A percentile compares a stretch with the other conserved stretches of the same genome.
Evolutionary conservation across 2,329 filamentous ascomycete genomes (phyloP).

Genomic region (Mycogone perniciosa): DNA sequence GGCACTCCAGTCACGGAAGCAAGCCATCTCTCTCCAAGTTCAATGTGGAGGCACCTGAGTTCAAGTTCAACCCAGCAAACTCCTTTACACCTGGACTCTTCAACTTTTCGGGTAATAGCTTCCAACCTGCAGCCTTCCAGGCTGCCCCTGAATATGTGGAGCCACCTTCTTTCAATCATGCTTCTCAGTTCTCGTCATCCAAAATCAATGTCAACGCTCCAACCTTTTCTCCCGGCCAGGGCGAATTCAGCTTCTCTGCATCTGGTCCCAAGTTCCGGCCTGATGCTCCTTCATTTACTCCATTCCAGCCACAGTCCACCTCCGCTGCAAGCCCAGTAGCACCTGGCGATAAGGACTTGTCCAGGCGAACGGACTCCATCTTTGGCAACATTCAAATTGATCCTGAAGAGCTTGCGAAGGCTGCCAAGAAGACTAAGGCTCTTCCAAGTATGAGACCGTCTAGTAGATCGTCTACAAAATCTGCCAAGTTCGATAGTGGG

Average conservation of each 20-base stretch:
- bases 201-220: slow-evolving; percentile 66
- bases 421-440: slow-evolving; percentile 70
- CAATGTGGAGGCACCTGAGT: slow-evolving; percentile 85
- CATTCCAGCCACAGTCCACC: slow-evolving; percentile 42
- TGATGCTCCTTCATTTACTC: slow-evolving; percentile 71
- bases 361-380: slow-evolving; percentile 46
- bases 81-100: slow-evolving; percentile 47
- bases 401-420: slow-evolving; percentile 56
- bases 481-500: slow-evolving; percentile 14
- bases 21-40: slow-evolving; percentile 70
- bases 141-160: slow-evolving; percentile 2
- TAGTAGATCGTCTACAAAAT: slow-evolving; percentile 38
- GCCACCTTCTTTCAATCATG: slow-evolving; percentile 19
- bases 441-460: slow-evolving; percentile 71
- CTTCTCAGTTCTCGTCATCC: slow-evolving; percentile 29
- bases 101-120: slow-evolving; percentile 39
- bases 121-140: slow-evolving; percentile 46
- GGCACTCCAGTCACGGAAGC: slow-evolving; percentile 52
- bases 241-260: slow-evolving; percentile 62
- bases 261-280: slow-evolving; percentile 65
- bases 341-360: slow-evolving; percentile 39
- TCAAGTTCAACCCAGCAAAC: slow-evolving; percentile 63
- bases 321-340: slow-evolving; percentile 37
- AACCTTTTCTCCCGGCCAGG: slow-evolving; percentile 61
- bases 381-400: slow-evolving; percentile 64